A percentile compares a stretch with the other conserved stretches of the same genome.
These are phyloP conservation scores for Lagenidium giganteum DNA, from an alignment of 352 stramenopile genomes.

Conservation along the genomic window DNA sequence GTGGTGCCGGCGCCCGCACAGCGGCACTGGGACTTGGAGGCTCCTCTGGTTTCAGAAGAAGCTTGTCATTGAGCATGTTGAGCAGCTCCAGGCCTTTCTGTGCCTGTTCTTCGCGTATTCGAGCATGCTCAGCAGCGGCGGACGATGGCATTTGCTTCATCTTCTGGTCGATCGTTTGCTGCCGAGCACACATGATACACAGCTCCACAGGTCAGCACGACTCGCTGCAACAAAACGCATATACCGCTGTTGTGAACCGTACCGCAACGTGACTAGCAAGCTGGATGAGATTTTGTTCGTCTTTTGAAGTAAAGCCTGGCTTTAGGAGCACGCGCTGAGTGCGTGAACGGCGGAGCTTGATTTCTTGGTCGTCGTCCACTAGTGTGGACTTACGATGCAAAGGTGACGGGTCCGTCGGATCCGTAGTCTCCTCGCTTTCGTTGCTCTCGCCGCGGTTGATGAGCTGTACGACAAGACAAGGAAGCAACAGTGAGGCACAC, in stretches of 20 bases:
- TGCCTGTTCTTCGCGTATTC: slow-evolving; percentile 29
- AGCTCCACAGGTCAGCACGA: not conserved
- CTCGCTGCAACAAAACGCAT: not conserved
- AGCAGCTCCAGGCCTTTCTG: slow-evolving; percentile 33
- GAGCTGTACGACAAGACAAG: no score
- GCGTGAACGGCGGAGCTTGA: slow-evolving; percentile 24
- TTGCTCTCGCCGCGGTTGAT: slow-evolving; percentile 28
- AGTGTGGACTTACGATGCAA: no score
- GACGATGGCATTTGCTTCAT: slow-evolving; percentile 20
- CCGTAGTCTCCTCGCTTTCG: not conserved
- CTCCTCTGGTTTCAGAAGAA: slow-evolving; percentile 9
- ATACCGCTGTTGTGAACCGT: not conserved
- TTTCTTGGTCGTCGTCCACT: slow-evolving; percentile 26
- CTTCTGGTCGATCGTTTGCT: slow-evolving; percentile 33
- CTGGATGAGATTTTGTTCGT: slow-evolving; percentile 43
- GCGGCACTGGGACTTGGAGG: not conserved
- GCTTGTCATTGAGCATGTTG: slow-evolving; percentile 29
- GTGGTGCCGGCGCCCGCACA: no score
- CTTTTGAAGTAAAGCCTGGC: slow-evolving; percentile 35
- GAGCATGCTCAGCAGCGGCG: slow-evolving; percentile 20
- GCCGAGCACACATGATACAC: not conserved
- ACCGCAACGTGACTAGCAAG: slow-evolving; percentile 33
- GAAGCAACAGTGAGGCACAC: no score
- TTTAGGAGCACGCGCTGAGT: slow-evolving; percentile 17
- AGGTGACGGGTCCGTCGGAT: no score